A percentile compares a stretch with the other conserved stretches of the same genome.
Conservation (phyloP, 2,329 filamentous ascomycete species). For the Raffaelea albimanens region DNA sequence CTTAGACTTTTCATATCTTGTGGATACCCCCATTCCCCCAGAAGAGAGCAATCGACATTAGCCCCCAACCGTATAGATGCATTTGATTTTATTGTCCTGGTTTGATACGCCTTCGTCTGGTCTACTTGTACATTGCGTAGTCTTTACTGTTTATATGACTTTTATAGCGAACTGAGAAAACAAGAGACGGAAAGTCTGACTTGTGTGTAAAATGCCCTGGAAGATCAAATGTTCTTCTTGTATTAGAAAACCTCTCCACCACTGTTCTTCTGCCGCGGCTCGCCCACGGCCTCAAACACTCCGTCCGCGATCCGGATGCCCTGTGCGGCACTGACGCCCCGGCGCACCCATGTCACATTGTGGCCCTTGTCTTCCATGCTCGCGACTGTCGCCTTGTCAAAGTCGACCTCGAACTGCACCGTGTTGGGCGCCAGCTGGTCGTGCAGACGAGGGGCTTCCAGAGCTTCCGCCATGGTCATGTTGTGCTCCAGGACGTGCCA, state of each 20-base stretch:
- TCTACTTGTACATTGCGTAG: too few relatives aligned
- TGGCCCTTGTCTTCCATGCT: slow-evolving; percentile 60
- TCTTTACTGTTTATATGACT: too few relatives aligned
- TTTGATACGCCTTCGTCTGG: too few relatives aligned
- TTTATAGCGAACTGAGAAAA: too few relatives aligned
- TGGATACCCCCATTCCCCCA: slow-evolving; percentile 4
- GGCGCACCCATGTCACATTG: slow-evolving; percentile 63
- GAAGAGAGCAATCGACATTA: too few relatives aligned
- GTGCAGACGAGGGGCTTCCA: slow-evolving; percentile 64
- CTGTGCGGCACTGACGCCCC: slow-evolving; percentile 62
- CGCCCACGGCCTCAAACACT: slow-evolving; percentile 69
- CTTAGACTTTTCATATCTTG: not conserved
- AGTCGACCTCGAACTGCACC: slow-evolving; percentile 61
- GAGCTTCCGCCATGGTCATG: slow-evolving; percentile 51
- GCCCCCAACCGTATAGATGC: too few relatives aligned
- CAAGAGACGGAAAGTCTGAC: too few relatives aligned
- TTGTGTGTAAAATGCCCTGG: too few relatives aligned
- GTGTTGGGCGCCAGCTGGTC: slow-evolving; percentile 70
- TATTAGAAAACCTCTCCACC: slow-evolving; percentile 49
- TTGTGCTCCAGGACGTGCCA: slow-evolving; percentile 63
- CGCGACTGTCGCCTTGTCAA: slow-evolving; percentile 58
- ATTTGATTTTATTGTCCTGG: too few relatives aligned
- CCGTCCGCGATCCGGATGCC: slow-evolving; percentile 58
- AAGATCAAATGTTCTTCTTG: too few relatives aligned
- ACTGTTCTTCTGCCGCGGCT: slow-evolving; percentile 69